Base-by-base conservation (phyloP, 2,329 filamentous ascomycete species). In the Ustulina deusta region DNA sequence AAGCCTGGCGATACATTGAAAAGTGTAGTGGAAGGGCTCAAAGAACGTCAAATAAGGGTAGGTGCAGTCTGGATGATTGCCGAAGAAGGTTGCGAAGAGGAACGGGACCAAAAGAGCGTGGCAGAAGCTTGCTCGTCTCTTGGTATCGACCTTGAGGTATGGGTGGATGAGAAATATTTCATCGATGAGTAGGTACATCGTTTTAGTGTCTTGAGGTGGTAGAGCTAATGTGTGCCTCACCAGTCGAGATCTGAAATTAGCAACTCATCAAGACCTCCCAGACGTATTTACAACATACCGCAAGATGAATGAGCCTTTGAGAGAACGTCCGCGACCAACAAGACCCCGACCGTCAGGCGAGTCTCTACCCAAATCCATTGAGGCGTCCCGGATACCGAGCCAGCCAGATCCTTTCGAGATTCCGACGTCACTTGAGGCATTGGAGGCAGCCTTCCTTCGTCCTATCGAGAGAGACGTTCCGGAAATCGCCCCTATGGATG, bases 211-310 rank as follows among this genome's bases (percentile, higher is more conserved):
- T 27, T 13, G 11, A 15, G 17, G 34, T 61, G 6, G 38, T 3
- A 36, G 51, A 34, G 13, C 61, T 69, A 7, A 71, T 49, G 27
- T 44, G 29, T 20, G 4, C 34, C 15, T 54, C 60, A 2, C 6
- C 61, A 94, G 91, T 72, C 89, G 89, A 25, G 91, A 95, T 74
- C 77, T 91, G 0, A 85, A 87, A 0, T 83, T 92, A 54, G 75
- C 84, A 2, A 79, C 83, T 3, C 82, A 89, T 0, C 75, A 83
- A 36, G 86, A 92, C 1, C 82, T 94, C 1, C 91, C 91, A 1
- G 90, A 94, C 73, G 84, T 94, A 1, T 95, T 93, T 76, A 94
- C 92, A 0, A 86, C 86, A 0, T 95, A 91, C 73, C 86, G 91
- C 7, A 94, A 93, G 78, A 86, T 84, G 2, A 86, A 93, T 61